Evolutionary conservation across 441 rosid genomes (phyloP).

Genomic region (Capsella rubella): DNA sequence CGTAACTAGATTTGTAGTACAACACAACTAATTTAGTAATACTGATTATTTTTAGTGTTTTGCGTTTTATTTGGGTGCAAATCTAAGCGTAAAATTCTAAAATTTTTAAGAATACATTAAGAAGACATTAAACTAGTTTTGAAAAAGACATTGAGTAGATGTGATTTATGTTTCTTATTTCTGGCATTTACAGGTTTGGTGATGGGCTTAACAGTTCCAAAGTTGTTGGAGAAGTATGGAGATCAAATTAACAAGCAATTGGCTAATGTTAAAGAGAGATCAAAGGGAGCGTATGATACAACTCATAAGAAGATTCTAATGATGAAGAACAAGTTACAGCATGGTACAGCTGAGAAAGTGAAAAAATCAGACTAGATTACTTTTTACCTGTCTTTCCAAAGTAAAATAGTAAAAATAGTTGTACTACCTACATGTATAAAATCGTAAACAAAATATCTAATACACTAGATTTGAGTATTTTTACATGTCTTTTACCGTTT

Average conservation of each 20-base stretch:
- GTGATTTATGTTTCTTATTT: not conserved
- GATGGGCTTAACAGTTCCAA: slow-evolving; percentile 51
- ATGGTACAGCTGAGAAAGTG: slow-evolving; percentile 32
- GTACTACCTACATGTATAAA: no score
- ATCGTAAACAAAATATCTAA: no score
- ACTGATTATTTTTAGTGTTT: not conserved
- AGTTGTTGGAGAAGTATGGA: slow-evolving; percentile 47
- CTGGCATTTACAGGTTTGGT: slow-evolving; percentile 40
- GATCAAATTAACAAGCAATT: slow-evolving; percentile 44
- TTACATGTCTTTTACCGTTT: no score
- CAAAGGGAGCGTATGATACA: slow-evolving; percentile 35
- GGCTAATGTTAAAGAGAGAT: slow-evolving; percentile 37
- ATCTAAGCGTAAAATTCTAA: no score
- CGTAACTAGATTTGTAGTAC: not conserved
- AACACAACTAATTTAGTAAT: not conserved
- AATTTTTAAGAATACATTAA: not conserved
- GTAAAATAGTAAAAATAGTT: not conserved
- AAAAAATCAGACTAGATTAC: slow-evolving; percentile 39
- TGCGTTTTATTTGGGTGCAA: no score
- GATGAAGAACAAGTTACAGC: slow-evolving; percentile 37
- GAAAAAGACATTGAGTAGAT: not conserved
- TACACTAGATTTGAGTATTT: no score
- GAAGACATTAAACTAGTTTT: not conserved
- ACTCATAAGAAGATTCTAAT: slow-evolving; percentile 44
- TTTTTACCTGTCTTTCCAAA: not conserved